Evolutionary conservation across 306 rosid species (phyloP).

Genomic region (Sechiopsis laciniata): DNA sequence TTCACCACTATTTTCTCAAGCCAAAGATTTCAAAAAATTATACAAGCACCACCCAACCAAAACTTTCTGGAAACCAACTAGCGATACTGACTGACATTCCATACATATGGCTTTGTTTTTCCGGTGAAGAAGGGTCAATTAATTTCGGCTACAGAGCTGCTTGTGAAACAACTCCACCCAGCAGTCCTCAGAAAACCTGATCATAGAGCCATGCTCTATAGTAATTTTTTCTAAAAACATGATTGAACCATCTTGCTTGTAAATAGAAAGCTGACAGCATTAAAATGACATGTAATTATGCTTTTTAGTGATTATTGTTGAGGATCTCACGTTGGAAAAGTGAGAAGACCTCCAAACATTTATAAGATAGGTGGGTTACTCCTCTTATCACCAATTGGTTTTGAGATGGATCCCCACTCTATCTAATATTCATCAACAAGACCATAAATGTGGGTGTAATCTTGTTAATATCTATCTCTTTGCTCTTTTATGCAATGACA

Average conservation of each 20-base stretch:
- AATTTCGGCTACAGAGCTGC: not conserved
- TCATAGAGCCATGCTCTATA: not conserved
- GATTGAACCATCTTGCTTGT: not conserved
- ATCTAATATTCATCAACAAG: not conserved
- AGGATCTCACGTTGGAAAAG: too few relatives aligned
- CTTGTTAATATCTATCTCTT: not conserved
- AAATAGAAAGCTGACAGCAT: not conserved
- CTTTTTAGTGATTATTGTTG: not conserved
- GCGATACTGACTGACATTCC: not conserved
- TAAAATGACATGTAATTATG: not conserved
- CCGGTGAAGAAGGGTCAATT: not conserved
- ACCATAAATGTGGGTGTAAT: not conserved
- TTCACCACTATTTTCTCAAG: not conserved
- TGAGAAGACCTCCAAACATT: too few relatives aligned
- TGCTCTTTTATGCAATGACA: not conserved
- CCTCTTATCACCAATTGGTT: too few relatives aligned
- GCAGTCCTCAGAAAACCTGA: not conserved
- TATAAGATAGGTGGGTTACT: too few relatives aligned
- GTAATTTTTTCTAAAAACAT: not conserved
- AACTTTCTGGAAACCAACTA: not conserved
- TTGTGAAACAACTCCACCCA: not conserved
- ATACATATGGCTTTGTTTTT: not conserved
- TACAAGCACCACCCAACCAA: not conserved
- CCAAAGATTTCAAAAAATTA: not conserved
- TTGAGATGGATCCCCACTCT: too few relatives aligned